Base-by-base conservation (phyloP, 225 moss, liverwort and hornwort species). In the Straminergon stramineum region DNA sequence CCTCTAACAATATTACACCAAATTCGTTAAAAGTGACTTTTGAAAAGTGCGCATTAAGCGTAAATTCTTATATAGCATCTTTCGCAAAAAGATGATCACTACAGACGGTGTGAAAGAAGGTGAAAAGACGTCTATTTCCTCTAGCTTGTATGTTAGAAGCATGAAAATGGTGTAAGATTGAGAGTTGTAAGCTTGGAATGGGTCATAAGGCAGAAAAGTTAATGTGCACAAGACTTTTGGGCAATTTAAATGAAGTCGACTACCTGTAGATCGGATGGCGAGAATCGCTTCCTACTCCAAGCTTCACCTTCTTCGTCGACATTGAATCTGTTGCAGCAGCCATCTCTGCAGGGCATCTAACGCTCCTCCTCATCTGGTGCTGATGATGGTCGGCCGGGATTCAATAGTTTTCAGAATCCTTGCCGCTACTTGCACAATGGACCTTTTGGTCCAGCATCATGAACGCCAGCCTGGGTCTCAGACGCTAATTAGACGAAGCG, bases 241-340 rank as follows among this genome's bases (percentile, higher is more conserved):
- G n/a, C 22, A 64, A 65, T 77, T 65, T 30, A 12, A 53, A 65
- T 27, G 52, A 76, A n/a, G n/a, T 55, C 43, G 43, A 57, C 79
- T 79, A 87, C 87, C 87, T 86, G 27, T 93, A 94, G 20, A 91
- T 52, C 14, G 92, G 94, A 75, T 93, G 93, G 74, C 93, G 91
- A 86, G 92, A 91, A 85, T 94, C 91, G 48, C 80, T 83, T 65
- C 88, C 93, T 15, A 70, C 86, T 62, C 80, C 89, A 48, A 83
- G 89, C 89, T 87, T 89, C 68, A 51, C 23, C 73, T 80, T 90
- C 74, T 84, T 87, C 81, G 82, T 60, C 63, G 82, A 79, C 89
- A 82, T 69, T 23, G 84, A 63, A 48, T 90, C 88, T 64, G 82
- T 14, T n/a, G 81, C 79, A 48, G 51, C 88, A 69, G 61, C 82